Evolutionary conservation across 2,329 filamentous ascomycete species (phyloP).

Genomic region (Nectriaceae sp.): DNA sequence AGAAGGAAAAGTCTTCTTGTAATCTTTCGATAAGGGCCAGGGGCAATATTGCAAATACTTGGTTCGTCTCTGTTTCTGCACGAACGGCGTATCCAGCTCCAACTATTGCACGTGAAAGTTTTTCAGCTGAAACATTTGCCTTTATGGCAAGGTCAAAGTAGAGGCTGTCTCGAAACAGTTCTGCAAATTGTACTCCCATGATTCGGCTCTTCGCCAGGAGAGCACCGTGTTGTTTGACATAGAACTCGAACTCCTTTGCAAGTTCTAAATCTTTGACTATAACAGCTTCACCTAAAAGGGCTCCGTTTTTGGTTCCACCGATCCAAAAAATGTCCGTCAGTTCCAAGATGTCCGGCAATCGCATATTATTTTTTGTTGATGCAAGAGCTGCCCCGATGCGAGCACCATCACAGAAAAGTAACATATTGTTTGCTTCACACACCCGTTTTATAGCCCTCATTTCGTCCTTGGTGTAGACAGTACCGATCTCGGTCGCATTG

Average conservation of each 20-base stretch:
- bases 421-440: conserved; percentile 42
- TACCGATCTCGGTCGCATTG: conserved; percentile 53
- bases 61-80: conserved; percentile 51
- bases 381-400: conserved; percentile 46
- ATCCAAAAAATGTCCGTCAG: conserved; percentile 57
- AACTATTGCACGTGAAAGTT: conserved; percentile 42
- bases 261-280: conserved; percentile 45
- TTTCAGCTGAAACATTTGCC: conserved; percentile 46
- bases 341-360: conserved; percentile 45
- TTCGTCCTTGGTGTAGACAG: conserved; percentile 47
- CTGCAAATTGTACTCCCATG: conserved; percentile 51
- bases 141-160: conserved; percentile 48
- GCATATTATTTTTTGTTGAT: conserved; percentile 45
- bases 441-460: conserved; percentile 42
- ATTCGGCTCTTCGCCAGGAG: conserved; percentile 51
- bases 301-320: conserved; percentile 54
- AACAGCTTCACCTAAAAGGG: conserved; percentile 51
- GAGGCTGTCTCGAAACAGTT: conserved; percentile 46
- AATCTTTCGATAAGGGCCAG: conserved; percentile 38
- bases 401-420: conserved; percentile 51
- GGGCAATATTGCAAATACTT: conserved; percentile 50
- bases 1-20: conserved; percentile 47
- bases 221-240: conserved; percentile 53
- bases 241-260: conserved; percentile 50
- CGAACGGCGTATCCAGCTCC: conserved; percentile 42